phyloP scores from a whole-genome alignment of 768 basidiomycete species.

The Leccinum aurantiacum region DNA sequence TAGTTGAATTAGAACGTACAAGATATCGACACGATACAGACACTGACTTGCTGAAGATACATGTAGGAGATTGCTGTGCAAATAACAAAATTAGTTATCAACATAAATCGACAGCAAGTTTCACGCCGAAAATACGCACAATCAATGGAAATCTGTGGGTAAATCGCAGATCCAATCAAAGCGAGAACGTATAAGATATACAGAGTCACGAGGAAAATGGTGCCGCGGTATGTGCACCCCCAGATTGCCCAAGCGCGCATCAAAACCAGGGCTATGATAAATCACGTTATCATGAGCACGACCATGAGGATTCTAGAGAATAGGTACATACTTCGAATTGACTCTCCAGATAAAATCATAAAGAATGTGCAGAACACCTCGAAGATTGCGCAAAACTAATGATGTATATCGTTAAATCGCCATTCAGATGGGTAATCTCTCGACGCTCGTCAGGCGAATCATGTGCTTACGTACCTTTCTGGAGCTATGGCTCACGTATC shows the following conservation, averaged over 20 bases:
- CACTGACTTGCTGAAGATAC: neutral
- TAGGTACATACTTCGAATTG: constrained; percentile 1
- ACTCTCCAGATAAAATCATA: constrained; percentile 13
- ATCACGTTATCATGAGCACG: neutral
- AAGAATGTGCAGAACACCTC: constrained; percentile 9
- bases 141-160: neutral
- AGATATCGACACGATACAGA: neutral
- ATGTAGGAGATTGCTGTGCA: neutral
- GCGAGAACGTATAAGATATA: constrained; percentile 9
- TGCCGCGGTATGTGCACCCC: constrained; percentile 14
- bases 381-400: constrained; percentile 8
- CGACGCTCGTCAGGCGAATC: neutral
- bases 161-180: constrained; percentile 1
- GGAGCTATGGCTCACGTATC: constrained; percentile 1
- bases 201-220: neutral
- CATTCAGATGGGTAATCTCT: neutral
- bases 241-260: constrained; percentile 23
- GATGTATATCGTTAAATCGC: neutral
- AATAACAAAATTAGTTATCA: neutral
- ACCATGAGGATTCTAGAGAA: neutral
- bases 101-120: neutral
- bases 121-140: constrained; percentile 1
- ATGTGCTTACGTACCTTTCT: neutral
- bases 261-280: constrained; percentile 18
- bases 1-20: neutral